These are phyloP conservation scores for Albophoma yamanashiensis DNA, from an alignment of 2,329 filamentous ascomycete species.

Conservation along the genomic window DNA sequence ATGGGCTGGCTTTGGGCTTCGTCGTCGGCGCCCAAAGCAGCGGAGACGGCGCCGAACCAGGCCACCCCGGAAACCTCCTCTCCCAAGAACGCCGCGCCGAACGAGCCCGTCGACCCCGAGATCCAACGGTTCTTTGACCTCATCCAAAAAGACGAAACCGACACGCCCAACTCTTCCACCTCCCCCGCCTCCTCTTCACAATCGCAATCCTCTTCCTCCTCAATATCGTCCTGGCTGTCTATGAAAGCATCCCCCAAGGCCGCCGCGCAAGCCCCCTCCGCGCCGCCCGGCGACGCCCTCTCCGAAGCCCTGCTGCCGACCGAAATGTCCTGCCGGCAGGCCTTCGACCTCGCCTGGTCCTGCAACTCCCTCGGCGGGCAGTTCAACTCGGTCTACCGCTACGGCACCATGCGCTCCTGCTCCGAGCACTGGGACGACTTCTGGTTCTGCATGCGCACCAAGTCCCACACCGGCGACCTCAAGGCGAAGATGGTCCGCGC, in stretches of 20 bases:
- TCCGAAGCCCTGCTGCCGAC: slow-evolving; percentile 65
- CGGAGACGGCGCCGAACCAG: slow-evolving; percentile 11
- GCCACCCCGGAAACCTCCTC: slow-evolving; percentile 10
- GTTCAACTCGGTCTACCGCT: slow-evolving; percentile 84
- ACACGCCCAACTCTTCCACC: slow-evolving; percentile 9
- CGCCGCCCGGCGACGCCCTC: slow-evolving; percentile 30
- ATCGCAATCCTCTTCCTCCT: slow-evolving; percentile 18
- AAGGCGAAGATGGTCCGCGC: slow-evolving; percentile 53
- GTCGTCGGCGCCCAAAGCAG: slow-evolving; percentile 19
- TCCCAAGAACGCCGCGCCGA: slow-evolving; percentile 11
- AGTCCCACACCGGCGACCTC: slow-evolving; percentile 47
- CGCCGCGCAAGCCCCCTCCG: slow-evolving; percentile 6
- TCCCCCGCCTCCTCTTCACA: slow-evolving; percentile 11
- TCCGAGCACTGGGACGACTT: slow-evolving; percentile 85
- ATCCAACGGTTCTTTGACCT: slow-evolving; percentile 43
- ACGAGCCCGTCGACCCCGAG: slow-evolving; percentile 33
- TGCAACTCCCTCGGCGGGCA: slow-evolving; percentile 88
- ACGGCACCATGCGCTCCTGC: slow-evolving; percentile 68
- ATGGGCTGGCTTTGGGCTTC: slow-evolving; percentile 57
- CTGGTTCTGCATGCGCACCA: slow-evolving; percentile 93
- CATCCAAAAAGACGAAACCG: slow-evolving; percentile 23
- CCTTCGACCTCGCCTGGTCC: slow-evolving; percentile 90
- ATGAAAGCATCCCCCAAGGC: slow-evolving; percentile 18
- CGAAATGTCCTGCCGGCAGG: slow-evolving; percentile 76
- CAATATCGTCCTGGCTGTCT: slow-evolving; percentile 22